phyloP scores from a whole-genome alignment of 2,329 filamentous ascomycete genomes.

The Botrytis deweyae region DNA sequence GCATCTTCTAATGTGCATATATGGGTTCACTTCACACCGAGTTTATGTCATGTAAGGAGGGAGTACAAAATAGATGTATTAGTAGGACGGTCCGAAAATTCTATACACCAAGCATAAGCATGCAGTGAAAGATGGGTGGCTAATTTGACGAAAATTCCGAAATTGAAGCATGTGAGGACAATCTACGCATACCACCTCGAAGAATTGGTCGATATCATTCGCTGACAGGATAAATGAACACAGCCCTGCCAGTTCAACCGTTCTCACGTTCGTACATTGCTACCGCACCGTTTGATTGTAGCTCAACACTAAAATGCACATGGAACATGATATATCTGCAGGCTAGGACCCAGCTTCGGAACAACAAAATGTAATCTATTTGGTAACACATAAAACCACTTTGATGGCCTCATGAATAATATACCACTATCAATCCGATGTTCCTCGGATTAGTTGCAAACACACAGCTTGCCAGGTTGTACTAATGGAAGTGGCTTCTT shows the following conservation, averaged over 20 bases:
- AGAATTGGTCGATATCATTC: slow-evolving; percentile 18
- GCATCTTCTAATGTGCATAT: slow-evolving; percentile 13
- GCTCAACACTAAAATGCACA: not conserved
- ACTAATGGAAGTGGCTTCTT: not conserved
- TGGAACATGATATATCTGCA: slow-evolving; percentile 14
- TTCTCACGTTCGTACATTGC: not conserved
- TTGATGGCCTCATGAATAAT: not conserved
- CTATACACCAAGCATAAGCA: slow-evolving; percentile 17
- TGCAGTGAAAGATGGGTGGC: slow-evolving; percentile 19
- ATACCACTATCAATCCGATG: not conserved
- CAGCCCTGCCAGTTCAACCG: slow-evolving; percentile 12
- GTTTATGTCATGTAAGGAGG: slow-evolving; percentile 18
- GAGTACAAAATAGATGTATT: slow-evolving; percentile 10
- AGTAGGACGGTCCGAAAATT: slow-evolving; percentile 17
- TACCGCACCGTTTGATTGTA: slow-evolving; percentile 15
- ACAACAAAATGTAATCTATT: slow-evolving; percentile 7
- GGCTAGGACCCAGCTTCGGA: slow-evolving; percentile 7
- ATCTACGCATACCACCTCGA: not conserved
- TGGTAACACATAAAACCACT: not conserved
- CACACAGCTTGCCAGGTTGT: too few relatives aligned
- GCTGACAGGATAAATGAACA: slow-evolving; percentile 2
- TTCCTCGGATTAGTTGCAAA: not conserved
- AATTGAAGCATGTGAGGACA: slow-evolving; percentile 19
- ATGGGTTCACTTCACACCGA: slow-evolving; percentile 20
- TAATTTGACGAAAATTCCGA: slow-evolving; percentile 18